Percentiles rank a stretch among this genome's conserved stretches.
Evolutionary conservation across 805 yeast genomes (phyloP).

Genomic region (Myxozyma kluyveri): DNA sequence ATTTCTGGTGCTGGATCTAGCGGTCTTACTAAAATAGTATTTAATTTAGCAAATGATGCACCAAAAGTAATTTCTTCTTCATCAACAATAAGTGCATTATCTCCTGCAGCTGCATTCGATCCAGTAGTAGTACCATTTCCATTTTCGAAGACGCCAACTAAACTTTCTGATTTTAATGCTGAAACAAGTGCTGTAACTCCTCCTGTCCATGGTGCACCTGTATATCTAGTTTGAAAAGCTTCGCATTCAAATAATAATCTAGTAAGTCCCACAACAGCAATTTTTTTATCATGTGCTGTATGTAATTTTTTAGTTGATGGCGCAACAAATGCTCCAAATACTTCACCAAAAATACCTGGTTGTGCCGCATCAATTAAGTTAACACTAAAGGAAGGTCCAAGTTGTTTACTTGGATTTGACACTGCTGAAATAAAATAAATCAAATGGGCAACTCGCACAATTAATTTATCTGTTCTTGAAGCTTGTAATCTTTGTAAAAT

Average conservation of each 20-base stretch:
- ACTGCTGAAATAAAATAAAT: slow-evolving; percentile 52
- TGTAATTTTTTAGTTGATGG: slow-evolving; percentile 41
- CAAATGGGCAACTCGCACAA: slow-evolving; percentile 67
- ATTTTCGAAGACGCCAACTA: slow-evolving; percentile 27
- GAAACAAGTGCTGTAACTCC: slow-evolving; percentile 17
- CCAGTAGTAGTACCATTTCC: slow-evolving; percentile 44
- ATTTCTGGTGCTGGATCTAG: slow-evolving; percentile 70
- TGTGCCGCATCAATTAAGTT: slow-evolving; percentile 73
- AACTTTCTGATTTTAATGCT: slow-evolving; percentile 10
- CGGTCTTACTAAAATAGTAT: slow-evolving; percentile 56
- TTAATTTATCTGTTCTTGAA: slow-evolving; percentile 77
- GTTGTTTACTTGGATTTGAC: slow-evolving; percentile 35
- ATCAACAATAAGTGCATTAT: slow-evolving; percentile 12
- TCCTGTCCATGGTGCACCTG: slow-evolving; percentile 39
- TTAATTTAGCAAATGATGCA: slow-evolving; percentile 73
- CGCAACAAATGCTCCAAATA: slow-evolving; percentile 37
- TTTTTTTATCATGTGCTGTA: slow-evolving; percentile 46
- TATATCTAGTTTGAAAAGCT: slow-evolving; percentile 45
- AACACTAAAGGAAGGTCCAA: slow-evolving; percentile 55
- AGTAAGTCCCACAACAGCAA: slow-evolving; percentile 50
- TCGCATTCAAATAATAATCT: slow-evolving; percentile 43
- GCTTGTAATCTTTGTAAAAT: slow-evolving; percentile 76
- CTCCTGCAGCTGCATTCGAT: slow-evolving; percentile 11
- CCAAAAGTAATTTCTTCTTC: slow-evolving; percentile 77
- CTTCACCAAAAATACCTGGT: slow-evolving; percentile 40